Conservation (phyloP, 768 basidiomycete genomes). For the Collybia sordida region DNA sequence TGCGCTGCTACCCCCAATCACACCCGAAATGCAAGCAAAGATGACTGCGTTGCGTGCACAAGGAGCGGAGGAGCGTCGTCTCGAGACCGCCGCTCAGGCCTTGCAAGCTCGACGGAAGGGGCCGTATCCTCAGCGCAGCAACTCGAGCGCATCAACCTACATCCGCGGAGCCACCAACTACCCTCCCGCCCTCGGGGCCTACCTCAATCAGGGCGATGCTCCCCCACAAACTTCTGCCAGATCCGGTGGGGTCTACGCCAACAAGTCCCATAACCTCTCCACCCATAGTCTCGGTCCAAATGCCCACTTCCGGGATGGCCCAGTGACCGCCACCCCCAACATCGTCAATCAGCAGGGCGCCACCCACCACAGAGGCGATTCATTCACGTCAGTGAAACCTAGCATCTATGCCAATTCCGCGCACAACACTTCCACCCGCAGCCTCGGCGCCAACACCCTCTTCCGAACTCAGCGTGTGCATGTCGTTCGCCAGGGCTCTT, state of each 20-base stretch:
- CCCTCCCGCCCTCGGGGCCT: background rate
- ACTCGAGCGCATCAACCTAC: conserved; percentile 6
- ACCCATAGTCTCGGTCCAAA: conserved; percentile 8
- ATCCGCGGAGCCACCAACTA: background rate
- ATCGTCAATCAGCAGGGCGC: background rate
- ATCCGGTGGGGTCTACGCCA: background rate
- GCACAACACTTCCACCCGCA: conserved; percentile 4
- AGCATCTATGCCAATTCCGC: conserved; percentile 3
- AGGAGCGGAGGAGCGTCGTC: background rate
- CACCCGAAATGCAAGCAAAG: conserved; percentile 9
- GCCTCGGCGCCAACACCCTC: background rate
- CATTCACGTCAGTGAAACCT: background rate
- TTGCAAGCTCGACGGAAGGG: conserved; percentile 1
- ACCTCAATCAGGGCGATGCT: background rate
- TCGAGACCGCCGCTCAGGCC: background rate
- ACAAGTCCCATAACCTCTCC: conserved; percentile 9
- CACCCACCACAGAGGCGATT: background rate
- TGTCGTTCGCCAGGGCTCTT: background rate
- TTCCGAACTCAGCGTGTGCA: no score
- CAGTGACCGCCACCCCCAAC: background rate
- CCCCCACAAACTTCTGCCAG: background rate
- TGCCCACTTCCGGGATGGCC: conserved; percentile 5
- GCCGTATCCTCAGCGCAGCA: conserved; percentile 6
- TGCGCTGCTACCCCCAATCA: conserved; percentile 6
- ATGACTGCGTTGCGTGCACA: conserved; percentile 3